phyloP scores from a whole-genome alignment of 768 basidiomycete genomes.

The Leccinum variicolor region DNA sequence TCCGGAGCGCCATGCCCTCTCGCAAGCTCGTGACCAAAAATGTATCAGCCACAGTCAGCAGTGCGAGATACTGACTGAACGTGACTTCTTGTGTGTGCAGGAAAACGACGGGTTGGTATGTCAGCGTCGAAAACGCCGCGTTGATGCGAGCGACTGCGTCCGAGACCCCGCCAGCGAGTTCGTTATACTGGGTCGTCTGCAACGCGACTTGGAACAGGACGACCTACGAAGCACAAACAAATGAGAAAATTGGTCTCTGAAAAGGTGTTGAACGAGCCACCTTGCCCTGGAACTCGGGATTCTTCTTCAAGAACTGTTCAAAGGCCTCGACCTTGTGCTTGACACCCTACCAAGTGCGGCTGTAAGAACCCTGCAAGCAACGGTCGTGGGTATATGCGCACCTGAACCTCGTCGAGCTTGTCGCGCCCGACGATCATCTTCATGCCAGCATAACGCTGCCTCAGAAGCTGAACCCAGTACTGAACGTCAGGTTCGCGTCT shows the following conservation, averaged over 20 bases:
- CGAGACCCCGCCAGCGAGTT: constrained; percentile 67
- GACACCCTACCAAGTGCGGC: constrained; percentile 48
- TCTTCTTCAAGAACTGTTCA: constrained; percentile 73
- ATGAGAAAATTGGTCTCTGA: background rate
- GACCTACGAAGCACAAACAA: constrained; percentile 36
- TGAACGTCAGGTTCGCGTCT: constrained; percentile 74
- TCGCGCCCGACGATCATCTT: constrained; percentile 86
- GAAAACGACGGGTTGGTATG: constrained; percentile 86
- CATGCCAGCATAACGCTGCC: constrained; percentile 80
- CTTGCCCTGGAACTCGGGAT: constrained; percentile 79
- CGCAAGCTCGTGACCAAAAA: constrained; percentile 82
- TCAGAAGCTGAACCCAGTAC: constrained; percentile 79
- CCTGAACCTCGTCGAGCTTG: constrained; percentile 84
- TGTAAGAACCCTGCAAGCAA: background rate
- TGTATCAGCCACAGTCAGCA: constrained; percentile 79
- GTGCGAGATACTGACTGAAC: constrained; percentile 80
- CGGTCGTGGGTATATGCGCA: constrained; percentile 12
- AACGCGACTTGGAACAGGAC: constrained; percentile 87
- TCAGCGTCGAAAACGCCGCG: constrained; percentile 76
- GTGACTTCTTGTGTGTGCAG: constrained; percentile 81
- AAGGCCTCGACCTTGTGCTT: constrained; percentile 82
- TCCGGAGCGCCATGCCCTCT: constrained; percentile 82
- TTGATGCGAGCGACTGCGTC: constrained; percentile 78
- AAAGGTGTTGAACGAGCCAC: constrained; percentile 28
- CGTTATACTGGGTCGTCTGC: constrained; percentile 75